Base-by-base conservation (phyloP, 768 basidiomycete genomes). In the Lactifluus echinatus region DNA sequence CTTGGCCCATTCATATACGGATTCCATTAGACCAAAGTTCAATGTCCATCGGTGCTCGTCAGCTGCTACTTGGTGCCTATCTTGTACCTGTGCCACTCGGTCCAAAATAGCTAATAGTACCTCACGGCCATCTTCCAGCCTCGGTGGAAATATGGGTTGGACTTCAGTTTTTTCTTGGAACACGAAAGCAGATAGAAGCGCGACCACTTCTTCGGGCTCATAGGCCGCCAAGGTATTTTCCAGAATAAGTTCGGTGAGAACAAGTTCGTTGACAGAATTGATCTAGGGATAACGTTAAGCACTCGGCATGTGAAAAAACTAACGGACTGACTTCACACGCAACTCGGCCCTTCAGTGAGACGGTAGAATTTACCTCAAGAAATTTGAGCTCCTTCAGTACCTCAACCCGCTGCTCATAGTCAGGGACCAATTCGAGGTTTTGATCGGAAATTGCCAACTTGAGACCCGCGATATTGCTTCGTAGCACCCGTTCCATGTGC, bases 1-100 rank as follows among this genome's bases (percentile, higher is more conserved):
- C 69, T 88, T 92, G 0, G 96, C 94, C 96, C 96, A 99, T 70
- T 98, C 96, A 67, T 98, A 97, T 7, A 97, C 96, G 1, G 95
- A 96, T 67, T 99, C 95, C 8, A 91, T 82, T 23, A 99, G 74
- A 7, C 96, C 96, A 60, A 88, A 87, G 69, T 96, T 97, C 64
- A 94, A 81, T 56, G 75, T 82, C 46, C 81, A 79, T 52, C 84
- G 82, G 68, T 88, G 90, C 56, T 84, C 89, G 64, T 88, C 89
- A 28, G 79, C 81, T 49, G 83, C 76, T 0, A 97, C 90, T 66
- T 85, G 86, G 69, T 89, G 80, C 15, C 71, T 70, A 62, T 90
- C 84, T 67, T 98, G 95, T n/a, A 89, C 79, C 11, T 81, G 72
- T 44, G 82, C 84, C 8, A 99, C 82, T 23, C 84, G 76, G 42